Conservation (phyloP, 2,329 filamentous ascomycete species). For the Penicillium thymicola region DNA sequence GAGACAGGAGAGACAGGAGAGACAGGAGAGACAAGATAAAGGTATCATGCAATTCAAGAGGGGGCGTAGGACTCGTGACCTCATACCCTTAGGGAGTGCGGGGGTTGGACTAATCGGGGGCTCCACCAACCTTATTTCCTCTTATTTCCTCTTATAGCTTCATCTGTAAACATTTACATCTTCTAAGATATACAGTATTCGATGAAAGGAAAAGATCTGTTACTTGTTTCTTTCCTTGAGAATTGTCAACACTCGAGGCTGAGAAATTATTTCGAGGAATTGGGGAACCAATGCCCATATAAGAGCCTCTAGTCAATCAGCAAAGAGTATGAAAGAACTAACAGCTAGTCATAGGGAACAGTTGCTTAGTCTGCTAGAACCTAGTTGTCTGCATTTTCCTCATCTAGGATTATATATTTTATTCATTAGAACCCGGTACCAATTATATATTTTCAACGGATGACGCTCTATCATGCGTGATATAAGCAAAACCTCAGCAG, state of each 20-base stretch:
- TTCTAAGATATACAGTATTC: not conserved
- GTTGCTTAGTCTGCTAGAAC: not conserved
- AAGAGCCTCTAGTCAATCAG: not conserved
- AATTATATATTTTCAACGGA: not conserved
- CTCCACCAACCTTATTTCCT: constrained; percentile 3
- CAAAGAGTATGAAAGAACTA: not conserved
- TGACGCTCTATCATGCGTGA: not conserved
- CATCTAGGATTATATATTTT: not conserved
- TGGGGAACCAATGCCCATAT: not conserved
- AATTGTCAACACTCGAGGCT: not conserved
- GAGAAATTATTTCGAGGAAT: too few relatives aligned
- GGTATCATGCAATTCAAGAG: not conserved
- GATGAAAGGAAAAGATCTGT: not conserved
- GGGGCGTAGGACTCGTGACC: constrained; percentile 20
- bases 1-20: not conserved
- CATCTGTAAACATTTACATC: not conserved
- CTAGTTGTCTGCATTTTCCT: not conserved
- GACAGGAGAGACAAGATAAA: not conserved
- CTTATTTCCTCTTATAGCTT: not conserved
- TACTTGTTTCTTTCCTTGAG: not conserved
- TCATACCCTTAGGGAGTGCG: constrained; percentile 21
- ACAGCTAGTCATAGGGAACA: too few relatives aligned
- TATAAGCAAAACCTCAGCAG: not conserved
- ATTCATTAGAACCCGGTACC: fast-evolving
- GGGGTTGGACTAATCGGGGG: constrained; percentile 3